Conservation (phyloP, 345 rosid genomes). For the Salix arbutifolia region DNA sequence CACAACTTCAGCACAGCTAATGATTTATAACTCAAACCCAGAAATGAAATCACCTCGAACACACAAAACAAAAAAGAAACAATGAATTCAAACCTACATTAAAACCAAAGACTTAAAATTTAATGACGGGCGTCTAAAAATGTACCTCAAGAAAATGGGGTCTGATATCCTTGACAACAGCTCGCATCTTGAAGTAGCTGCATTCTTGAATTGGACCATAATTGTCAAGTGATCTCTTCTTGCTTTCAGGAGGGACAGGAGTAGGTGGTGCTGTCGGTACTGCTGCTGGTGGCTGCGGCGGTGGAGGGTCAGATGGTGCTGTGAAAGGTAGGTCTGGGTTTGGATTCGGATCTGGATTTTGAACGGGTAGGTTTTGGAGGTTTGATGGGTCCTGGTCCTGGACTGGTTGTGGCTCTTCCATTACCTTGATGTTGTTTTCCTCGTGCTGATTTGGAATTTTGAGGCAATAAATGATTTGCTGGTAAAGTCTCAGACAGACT, state of each 20-base stretch:
- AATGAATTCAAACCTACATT: neutral
- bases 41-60: neutral
- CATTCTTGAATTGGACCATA: constrained; percentile 38
- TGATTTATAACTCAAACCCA: neutral
- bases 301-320: constrained; percentile 19
- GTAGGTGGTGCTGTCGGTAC: constrained; percentile 6
- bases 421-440: neutral
- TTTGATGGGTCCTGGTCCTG: constrained; percentile 13
- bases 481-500: neutral
- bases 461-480: neutral
- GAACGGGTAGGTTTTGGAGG: constrained; percentile 2
- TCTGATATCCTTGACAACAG: constrained; percentile 34
- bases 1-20: neutral
- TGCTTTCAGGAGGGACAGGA: constrained; percentile 20
- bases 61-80: neutral
- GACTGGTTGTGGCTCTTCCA: constrained; percentile 36
- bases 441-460: neutral
- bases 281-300: neutral
- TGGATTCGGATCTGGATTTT: constrained; percentile 13
- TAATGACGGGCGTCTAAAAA: neutral
- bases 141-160: constrained; percentile 39
- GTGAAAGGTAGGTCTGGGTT: constrained; percentile 11
- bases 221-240: constrained; percentile 54
- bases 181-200: constrained; percentile 43
- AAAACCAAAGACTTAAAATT: neutral